Base-by-base conservation (phyloP, 768 basidiomycete genomes). In the Erythrobasidium yunnanense region DNA sequence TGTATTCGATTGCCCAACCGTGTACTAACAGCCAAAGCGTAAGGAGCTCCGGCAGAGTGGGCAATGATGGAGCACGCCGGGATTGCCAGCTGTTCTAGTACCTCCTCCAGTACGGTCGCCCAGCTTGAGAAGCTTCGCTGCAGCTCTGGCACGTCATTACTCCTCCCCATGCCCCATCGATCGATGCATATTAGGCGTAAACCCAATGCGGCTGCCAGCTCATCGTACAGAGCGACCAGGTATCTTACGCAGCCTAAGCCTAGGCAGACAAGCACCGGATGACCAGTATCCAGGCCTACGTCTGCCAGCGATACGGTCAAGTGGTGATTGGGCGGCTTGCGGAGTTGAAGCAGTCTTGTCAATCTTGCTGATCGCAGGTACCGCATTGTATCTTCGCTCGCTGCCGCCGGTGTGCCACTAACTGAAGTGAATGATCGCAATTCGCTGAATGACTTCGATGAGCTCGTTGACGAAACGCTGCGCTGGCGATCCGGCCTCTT, bases 211-310 rank as follows among this genome's bases (percentile, higher is more conserved):
- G 85, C 84, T 2, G 93, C 93, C 84, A 96, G 87, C 74, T 99
- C 93, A 75, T 97, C 93, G 74, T 91, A 97, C 52, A 97, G 77
- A 15, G 88, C 91, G 81, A 95, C 87, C 66, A 96, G 82, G 76
- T 97, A 91, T 42, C 93, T 83, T 2, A 97, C 93, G 73, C 89
- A 90, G 17, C 92, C 93, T 51, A 97, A 75, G 1, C 93, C 93
- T 68, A 99, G 82, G 75, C 93, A 99, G 23, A 97, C 82, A 23
- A 99, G 78, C 7, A 97, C 82, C 0, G 93, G 93, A 71, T 84
- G 83, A 0, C 93, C 93, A n/a, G 81, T 82, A 2, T 86, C 81
- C 68, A 82, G 83, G 1, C 95, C 93, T 68, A 96, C 81, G 73
- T 97, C 93, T 2, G 93, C 90, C n/a, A 93, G 80, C 70, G 93